A percentile compares a stretch with the other conserved stretches of the same genome.
phyloP scores from a whole-genome alignment of 768 basidiomycete species.

The Suillus occidentalis region DNA sequence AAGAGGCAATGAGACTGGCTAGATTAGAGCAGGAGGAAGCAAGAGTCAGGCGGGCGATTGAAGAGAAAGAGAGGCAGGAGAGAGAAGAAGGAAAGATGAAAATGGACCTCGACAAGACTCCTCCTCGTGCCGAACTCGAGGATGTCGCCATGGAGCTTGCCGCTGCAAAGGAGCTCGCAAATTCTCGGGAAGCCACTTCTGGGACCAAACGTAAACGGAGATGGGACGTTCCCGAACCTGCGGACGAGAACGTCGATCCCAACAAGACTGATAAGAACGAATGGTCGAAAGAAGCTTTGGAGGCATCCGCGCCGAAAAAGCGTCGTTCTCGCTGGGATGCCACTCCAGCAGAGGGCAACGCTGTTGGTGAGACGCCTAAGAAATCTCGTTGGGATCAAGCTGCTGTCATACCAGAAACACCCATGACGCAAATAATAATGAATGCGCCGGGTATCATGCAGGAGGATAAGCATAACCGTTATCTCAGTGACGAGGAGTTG shows the following conservation, averaged over 20 bases:
- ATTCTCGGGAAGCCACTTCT: conserved; percentile 40
- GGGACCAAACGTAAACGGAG: conserved; percentile 73
- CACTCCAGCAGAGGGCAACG: conserved; percentile 67
- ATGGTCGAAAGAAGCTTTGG: conserved; percentile 76
- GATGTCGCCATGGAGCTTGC: conserved; percentile 71
- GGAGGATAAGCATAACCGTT: conserved; percentile 96
- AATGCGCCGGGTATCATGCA: conserved; percentile 80
- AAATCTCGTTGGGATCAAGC: conserved; percentile 98
- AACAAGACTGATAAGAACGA: conserved; percentile 59
- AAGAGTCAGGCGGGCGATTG: conserved; percentile 78
- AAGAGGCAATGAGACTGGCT: conserved; percentile 91
- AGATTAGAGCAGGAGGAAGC: conserved; percentile 92
- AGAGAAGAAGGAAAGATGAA: conserved; percentile 71
- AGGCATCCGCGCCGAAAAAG: conserved; percentile 80
- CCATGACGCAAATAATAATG: conserved; percentile 84
- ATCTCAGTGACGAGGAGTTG: conserved; percentile 93
- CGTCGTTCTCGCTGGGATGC: conserved; percentile 97
- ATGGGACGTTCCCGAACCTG: conserved; percentile 70
- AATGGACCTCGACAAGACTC: conserved; percentile 91
- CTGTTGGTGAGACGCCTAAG: conserved; percentile 69
- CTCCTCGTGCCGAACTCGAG: conserved; percentile 77
- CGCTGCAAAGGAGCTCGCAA: conserved; percentile 41
- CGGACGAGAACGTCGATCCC: conserved; percentile 66
- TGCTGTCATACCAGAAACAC: conserved; percentile 66
- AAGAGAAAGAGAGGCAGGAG: conserved; percentile 83